Evolutionary conservation across 2,329 filamentous ascomycete species (phyloP), one percentile per base, ranked within the genome.

Genomic region (Colletotrichum brevisporum): DNA sequence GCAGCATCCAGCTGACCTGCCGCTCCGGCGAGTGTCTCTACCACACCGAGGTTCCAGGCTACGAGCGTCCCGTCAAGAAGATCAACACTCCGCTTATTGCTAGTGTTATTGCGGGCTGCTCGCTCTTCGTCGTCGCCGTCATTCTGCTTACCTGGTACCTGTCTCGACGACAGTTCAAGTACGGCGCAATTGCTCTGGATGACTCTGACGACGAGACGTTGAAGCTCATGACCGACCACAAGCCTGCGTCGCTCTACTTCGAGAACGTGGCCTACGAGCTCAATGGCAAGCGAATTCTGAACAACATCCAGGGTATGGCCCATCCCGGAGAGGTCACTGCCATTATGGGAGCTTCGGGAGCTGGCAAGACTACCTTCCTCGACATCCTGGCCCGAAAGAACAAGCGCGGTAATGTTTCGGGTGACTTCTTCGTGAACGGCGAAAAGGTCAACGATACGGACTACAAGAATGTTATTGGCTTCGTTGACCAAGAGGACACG

Each of bases 11-110:
- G 56, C 84, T 99, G 52, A 86, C 89, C 27, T 99, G 96, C 76
- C 85, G 90, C 70, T 89, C 95, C 26, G 96, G 96, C 69, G 96
- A 99, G 82, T 99, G 96, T 83, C 84, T 99, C 41, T 95, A 98
- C 80, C 89, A 92, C 78, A 97, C 95, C 6, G 93, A 98, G 75
- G 91, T 98, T 6, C 96, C 96, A 16, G 96, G 97, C 18, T 99
- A 97, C 76, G 87, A 92, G 73, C 88, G 92, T 21, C 94, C 95
- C 0, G 88, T 98, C 69, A 97, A 98, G 83, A 91, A 92, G 78
- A 98, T 99, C 82, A 99, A 99, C 79, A 98, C 95, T 0, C 96
- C 95, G 3, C 86, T 99, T 56, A 99, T 99, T 74, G 95, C 97
- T 12, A 92, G 93, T 15, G 93, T 98, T 54, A 98, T 99, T 75